phyloP scores from a whole-genome alignment of 2,329 filamentous ascomycete genomes.

The Monilinia fructigena region DNA sequence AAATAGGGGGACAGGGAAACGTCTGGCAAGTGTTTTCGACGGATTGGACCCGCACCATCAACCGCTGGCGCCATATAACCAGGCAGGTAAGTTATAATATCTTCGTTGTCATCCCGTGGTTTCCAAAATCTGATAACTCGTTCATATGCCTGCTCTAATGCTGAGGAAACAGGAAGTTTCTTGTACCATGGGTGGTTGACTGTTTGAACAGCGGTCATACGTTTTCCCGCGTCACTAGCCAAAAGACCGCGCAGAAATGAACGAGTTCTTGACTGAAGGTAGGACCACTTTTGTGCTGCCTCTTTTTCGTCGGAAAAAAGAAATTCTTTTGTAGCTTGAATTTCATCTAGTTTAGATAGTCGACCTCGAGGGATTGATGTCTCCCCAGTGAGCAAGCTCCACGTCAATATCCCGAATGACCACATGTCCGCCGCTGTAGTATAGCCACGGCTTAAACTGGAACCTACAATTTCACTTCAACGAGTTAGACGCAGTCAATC shows the following conservation, averaged over 20 bases:
- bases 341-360: constrained; percentile 30
- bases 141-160: constrained; percentile 33
- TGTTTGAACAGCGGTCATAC: constrained; percentile 41
- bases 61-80: neutral
- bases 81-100: constrained; percentile 34
- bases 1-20: constrained; percentile 36
- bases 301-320: constrained; percentile 23
- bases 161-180: constrained; percentile 31
- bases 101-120: constrained; percentile 27
- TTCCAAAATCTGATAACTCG: constrained; percentile 36
- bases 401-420: constrained; percentile 38
- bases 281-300: constrained; percentile 25
- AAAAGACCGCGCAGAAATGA: constrained; percentile 42
- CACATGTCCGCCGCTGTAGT: constrained; percentile 39
- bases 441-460: constrained; percentile 29
- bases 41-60: constrained; percentile 14
- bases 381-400: constrained; percentile 34
- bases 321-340: constrained; percentile 27
- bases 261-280: constrained; percentile 28
- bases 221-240: constrained; percentile 35
- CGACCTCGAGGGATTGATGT: constrained; percentile 28
- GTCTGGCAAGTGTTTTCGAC: constrained; percentile 33
- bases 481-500: neutral
- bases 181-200: constrained; percentile 44
- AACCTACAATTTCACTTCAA: constrained; percentile 30